A percentile compares a stretch with the other conserved stretches of the same genome.
phyloP scores from a whole-genome alignment of 371 early-diverging fungal genomes.

The Umbelopsis sp. region DNA sequence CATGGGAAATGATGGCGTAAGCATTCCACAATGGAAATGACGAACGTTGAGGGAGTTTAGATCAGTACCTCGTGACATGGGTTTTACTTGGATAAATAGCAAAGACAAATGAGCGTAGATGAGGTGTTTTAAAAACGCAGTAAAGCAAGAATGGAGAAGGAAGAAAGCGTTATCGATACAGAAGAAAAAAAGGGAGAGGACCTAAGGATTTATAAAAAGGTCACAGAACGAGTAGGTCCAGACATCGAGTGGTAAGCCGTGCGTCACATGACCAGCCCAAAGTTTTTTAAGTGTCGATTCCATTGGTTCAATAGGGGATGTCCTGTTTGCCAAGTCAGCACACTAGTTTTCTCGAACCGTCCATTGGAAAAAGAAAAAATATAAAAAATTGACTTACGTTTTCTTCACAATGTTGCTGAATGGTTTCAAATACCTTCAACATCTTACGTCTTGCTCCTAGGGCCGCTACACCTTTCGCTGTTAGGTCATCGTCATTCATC shows the following conservation, averaged over 20 bases:
- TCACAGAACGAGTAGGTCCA: constrained; percentile 8
- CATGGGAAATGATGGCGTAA: constrained; percentile 7
- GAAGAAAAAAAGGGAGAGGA: too few relatives aligned
- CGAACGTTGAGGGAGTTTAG: not conserved
- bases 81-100: not conserved
- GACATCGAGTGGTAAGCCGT: not conserved
- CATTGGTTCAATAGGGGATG: constrained; percentile 7
- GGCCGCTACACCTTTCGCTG: constrained; percentile 88
- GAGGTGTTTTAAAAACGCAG: not conserved
- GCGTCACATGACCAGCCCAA: not conserved
- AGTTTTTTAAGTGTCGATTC: not conserved
- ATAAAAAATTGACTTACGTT: constrained; percentile 40
- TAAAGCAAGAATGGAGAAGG: not conserved
- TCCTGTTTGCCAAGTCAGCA: not conserved
- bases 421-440: constrained; percentile 92
- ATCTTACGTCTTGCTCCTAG: constrained; percentile 96
- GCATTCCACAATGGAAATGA: constrained; percentile 2
- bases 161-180: too few relatives aligned
- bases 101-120: not conserved
- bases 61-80: constrained; percentile 11
- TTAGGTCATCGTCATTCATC: constrained; percentile 81
- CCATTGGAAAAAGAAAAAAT: not conserved
- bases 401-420: constrained; percentile 59
- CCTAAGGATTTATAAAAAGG: not conserved
- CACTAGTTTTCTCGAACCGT: not conserved